phyloP scores from a whole-genome alignment of 352 stramenopile species.

The Globisporangium nodosum region DNA sequence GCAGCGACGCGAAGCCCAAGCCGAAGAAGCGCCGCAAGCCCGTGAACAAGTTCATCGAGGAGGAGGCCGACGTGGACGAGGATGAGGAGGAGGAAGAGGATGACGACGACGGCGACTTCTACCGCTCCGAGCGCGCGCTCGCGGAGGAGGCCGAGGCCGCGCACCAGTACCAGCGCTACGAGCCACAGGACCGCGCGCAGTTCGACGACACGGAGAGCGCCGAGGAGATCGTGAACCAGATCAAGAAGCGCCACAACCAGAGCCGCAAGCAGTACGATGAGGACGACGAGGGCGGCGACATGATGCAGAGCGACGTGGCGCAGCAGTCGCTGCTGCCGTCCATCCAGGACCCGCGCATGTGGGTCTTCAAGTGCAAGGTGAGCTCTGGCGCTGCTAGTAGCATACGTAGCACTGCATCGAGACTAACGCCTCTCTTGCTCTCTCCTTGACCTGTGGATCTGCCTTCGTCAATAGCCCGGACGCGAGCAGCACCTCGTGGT shows the following conservation, averaged over 20 bases:
- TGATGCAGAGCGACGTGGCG: conserved; percentile 82
- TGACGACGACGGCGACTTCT: conserved; percentile 73
- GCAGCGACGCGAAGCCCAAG: conserved; percentile 52
- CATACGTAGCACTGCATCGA: no score
- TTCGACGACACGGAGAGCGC: conserved; percentile 80
- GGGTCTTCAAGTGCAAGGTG: conserved; percentile 90
- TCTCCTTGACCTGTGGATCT: no score
- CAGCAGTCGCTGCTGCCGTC: conserved; percentile 85
- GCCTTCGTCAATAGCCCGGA: conserved; percentile 30
- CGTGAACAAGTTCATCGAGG: conserved; percentile 88
- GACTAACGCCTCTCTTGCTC: no score
- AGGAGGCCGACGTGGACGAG: conserved; percentile 84
- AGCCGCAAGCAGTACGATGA: conserved; percentile 82
- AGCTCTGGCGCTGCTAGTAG: no score
- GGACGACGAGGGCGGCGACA: conserved; percentile 76
- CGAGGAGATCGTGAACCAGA: conserved; percentile 82
- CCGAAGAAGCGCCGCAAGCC: conserved; percentile 81
- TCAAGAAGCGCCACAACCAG: conserved; percentile 87
- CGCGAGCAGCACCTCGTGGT: conserved; percentile 84
- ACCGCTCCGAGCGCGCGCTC: conserved; percentile 66
- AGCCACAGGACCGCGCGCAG: conserved; percentile 63
- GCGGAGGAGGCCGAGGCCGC: conserved; percentile 68
- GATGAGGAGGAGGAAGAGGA: conserved; percentile 86
- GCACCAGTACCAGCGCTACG: conserved; percentile 57
- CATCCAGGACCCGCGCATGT: conserved; percentile 87